Conservation (phyloP, 371 early-diverging fungal genomes). For the Saksenaea vasiformis region DNA sequence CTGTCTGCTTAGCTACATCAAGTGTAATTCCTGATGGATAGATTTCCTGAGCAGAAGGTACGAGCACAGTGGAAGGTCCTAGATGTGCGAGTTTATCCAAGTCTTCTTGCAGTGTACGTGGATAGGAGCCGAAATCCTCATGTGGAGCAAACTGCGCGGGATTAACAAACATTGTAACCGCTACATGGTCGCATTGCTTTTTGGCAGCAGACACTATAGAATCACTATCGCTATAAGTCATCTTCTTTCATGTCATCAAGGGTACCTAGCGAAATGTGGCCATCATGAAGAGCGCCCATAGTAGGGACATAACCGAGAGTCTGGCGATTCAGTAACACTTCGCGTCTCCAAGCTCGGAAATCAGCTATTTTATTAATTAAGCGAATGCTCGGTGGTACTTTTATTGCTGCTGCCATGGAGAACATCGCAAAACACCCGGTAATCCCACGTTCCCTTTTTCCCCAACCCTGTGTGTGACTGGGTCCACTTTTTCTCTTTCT, state of each 20-base stretch:
- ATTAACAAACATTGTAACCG: conserved; percentile 93
- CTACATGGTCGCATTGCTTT: conserved; percentile 66
- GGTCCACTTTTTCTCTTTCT: background rate
- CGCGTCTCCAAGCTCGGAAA: conserved; percentile 66
- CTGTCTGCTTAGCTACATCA: conserved; percentile 74
- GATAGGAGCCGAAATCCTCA: conserved; percentile 92
- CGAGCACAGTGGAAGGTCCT: conserved; percentile 65
- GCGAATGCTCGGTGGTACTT: conserved; percentile 52
- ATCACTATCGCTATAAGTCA: background rate
- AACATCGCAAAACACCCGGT: background rate
- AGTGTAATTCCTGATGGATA: conserved; percentile 90
- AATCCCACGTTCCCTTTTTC: background rate
- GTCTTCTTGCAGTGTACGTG: conserved; percentile 81
- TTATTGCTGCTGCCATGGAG: conserved; percentile 15
- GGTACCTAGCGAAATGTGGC: conserved; percentile 80
- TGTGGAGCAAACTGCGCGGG: conserved; percentile 97
- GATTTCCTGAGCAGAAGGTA: conserved; percentile 87
- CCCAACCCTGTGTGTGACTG: background rate
- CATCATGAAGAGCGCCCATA: conserved; percentile 93
- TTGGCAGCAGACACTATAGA: conserved; percentile 60
- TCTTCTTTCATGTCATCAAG: background rate
- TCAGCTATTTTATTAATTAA: conserved; percentile 65
- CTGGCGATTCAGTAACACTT: conserved; percentile 47
- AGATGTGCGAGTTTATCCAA: conserved; percentile 57
- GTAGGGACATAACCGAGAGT: conserved; percentile 81